Evolutionary conservation across 2,329 filamentous ascomycete genomes (phyloP), one percentile per base, ranked within the genome.

Genomic region (Peltaster fructicola): DNA sequence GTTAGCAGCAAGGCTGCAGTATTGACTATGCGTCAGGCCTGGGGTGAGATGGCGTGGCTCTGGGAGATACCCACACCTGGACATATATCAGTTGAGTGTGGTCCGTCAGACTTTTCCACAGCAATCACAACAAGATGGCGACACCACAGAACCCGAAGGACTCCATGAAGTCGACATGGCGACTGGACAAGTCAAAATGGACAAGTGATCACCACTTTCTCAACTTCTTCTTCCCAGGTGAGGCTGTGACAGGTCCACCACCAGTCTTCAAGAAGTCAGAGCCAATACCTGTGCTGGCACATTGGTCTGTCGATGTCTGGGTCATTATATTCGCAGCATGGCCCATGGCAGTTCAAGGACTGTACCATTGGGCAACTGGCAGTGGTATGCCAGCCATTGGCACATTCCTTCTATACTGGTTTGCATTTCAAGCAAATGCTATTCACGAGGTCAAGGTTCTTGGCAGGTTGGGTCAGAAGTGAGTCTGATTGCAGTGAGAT

Each of bases 201-300:
- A 25, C 15, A 15, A 37, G 26, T 9, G 29, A 33, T 20, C n/a
- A n/a, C n/a, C n/a, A n/a, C n/a, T n/a, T n/a, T n/a, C n/a, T n/a
- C n/a, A n/a, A n/a, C n/a, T n/a, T n/a, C n/a, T n/a, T n/a, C n/a
- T n/a, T n/a, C n/a, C n/a, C n/a, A n/a, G n/a, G n/a, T n/a, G n/a
- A n/a, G n/a, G n/a, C n/a, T n/a, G 11, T 30, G 7, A 34, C 52
- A 17, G 37, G 43, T 10, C 35, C 44, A 1, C 37, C 53, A 0
- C 56, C 54, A 1, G 40, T 53, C 2, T 50, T 56, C 35, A 16
- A 38, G 6, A 60, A 60, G 35, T 37, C 37, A 1, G 54, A 59
- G 12, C 51, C 50, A 17, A 39, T 58, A 9, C 55, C 54, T 1
- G 45, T 51, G 24, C 26, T 56, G 6, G 33, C 48, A 0, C 41